These are phyloP conservation scores for Colletotrichum sp. DNA, from an alignment of 2,329 filamentous ascomycete species.

Conservation along the genomic window DNA sequence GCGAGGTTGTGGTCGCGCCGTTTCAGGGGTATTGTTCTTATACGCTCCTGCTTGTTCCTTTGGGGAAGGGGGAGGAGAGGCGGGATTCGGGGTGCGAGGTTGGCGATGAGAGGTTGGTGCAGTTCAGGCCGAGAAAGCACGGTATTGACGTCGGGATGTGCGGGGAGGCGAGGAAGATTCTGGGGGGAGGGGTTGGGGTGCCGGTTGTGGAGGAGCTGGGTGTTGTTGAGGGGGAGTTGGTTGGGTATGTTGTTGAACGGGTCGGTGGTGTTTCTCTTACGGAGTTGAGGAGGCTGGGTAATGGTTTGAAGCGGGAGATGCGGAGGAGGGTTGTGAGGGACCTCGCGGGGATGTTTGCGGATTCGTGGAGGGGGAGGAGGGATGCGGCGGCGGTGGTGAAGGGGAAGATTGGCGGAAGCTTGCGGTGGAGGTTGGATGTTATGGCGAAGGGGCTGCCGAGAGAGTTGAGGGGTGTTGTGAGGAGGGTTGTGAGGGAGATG, in stretches of 20 bases:
- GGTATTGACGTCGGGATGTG: slow-evolving; percentile 43
- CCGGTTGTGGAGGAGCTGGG: slow-evolving; percentile 43
- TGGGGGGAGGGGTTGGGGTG: slow-evolving; percentile 39
- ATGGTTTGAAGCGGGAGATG: background rate
- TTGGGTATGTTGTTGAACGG: slow-evolving; percentile 46
- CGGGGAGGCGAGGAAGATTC: slow-evolving; percentile 40
- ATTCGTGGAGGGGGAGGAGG: slow-evolving; percentile 35
- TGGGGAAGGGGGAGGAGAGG: slow-evolving; percentile 16
- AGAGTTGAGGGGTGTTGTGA: slow-evolving; percentile 28
- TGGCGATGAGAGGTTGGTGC: slow-evolving; percentile 36
- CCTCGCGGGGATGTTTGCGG: slow-evolving; percentile 45
- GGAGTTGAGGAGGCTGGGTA: slow-evolving; percentile 27
- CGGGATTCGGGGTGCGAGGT: background rate
- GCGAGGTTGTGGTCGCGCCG: slow-evolving; percentile 34
- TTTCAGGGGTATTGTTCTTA: slow-evolving; percentile 59
- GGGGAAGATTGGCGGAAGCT: slow-evolving; percentile 44
- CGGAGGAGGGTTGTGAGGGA: slow-evolving; percentile 40
- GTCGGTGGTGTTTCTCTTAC: slow-evolving; percentile 46
- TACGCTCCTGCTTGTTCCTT: slow-evolving; percentile 42
- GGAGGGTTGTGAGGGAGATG: slow-evolving; percentile 30
- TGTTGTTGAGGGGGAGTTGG: slow-evolving; percentile 32
- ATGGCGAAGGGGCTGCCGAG: slow-evolving; percentile 40
- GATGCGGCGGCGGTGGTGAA: slow-evolving; percentile 16
- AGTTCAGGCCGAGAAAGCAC: slow-evolving; percentile 52
- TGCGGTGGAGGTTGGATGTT: slow-evolving; percentile 41